Percentiles rank a stretch among this genome's conserved stretches.
Evolutionary conservation across 352 stramenopile genomes (phyloP).

Genomic region (Phytopythium chamaehyphon): DNA sequence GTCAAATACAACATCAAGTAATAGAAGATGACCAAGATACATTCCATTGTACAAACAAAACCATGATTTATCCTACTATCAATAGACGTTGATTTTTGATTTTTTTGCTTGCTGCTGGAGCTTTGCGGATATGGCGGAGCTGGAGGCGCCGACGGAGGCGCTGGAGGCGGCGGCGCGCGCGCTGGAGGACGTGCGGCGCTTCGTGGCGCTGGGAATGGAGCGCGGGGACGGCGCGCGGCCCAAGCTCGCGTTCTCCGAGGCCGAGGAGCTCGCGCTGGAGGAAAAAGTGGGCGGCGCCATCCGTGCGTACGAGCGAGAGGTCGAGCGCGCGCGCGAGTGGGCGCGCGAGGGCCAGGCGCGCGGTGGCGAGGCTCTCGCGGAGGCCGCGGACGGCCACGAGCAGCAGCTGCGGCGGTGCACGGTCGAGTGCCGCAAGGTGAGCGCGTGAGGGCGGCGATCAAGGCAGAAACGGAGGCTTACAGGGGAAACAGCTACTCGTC

Average conservation of each 20-base stretch:
- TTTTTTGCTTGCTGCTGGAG: too few species aligned
- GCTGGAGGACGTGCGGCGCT: constrained; percentile 37
- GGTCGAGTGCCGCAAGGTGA: constrained; percentile 46
- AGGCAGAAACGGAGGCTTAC: neutral
- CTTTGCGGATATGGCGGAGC: neutral
- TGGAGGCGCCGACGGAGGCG: constrained; percentile 23
- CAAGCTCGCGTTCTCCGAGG: constrained; percentile 39
- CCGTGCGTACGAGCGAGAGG: constrained; percentile 22
- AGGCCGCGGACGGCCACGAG: constrained; percentile 28
- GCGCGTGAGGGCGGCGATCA: neutral
- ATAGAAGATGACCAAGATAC: too few species aligned
- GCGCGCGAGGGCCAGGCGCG: constrained; percentile 30
- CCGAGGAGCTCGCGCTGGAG: constrained; percentile 62
- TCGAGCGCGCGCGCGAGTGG: constrained; percentile 40
- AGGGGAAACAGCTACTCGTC: constrained; percentile 35
- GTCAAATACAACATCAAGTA: too few species aligned
- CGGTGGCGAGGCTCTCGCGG: constrained; percentile 8
- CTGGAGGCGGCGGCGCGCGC: constrained; percentile 39
- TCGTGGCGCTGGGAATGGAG: constrained; percentile 40
- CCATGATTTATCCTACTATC: too few species aligned
- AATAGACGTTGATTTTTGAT: too few species aligned
- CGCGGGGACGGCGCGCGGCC: constrained; percentile 6
- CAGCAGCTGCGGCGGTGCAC: constrained; percentile 31
- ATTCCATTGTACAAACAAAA: too few species aligned
- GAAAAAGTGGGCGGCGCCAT: constrained; percentile 51